A percentile compares a stretch with the other conserved stretches of the same genome.
Evolutionary conservation across 768 basidiomycete genomes (phyloP).

Genomic region (Chalciporus piperatus): DNA sequence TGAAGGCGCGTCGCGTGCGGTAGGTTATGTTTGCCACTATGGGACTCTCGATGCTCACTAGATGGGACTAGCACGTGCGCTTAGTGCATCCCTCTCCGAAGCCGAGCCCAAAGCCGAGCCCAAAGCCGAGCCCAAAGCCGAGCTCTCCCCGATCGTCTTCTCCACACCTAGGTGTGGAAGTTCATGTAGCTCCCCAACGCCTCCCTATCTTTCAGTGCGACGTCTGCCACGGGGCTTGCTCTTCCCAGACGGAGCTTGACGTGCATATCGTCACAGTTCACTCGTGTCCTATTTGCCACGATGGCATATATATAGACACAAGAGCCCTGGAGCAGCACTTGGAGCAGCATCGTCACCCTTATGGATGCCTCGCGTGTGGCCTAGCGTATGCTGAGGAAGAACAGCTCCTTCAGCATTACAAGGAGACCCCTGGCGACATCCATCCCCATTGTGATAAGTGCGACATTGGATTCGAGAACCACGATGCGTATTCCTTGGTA

Average conservation of each 20-base stretch:
- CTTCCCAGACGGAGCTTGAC: slow-evolving; percentile 27
- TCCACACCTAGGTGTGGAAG: slow-evolving; percentile 5
- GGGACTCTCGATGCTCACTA: slow-evolving; percentile 9
- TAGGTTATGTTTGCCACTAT: slow-evolving; percentile 18
- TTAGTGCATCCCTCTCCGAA: slow-evolving; percentile 13
- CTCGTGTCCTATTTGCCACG: slow-evolving; percentile 33
- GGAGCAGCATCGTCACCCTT: slow-evolving; percentile 28
- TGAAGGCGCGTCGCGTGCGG: slow-evolving; percentile 27
- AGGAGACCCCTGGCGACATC: slow-evolving; percentile 28
- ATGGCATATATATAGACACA: slow-evolving; percentile 27
- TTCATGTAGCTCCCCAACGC: background rate
- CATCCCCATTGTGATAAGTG: slow-evolving; percentile 40
- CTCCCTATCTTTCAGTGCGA: slow-evolving; percentile 16
- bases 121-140: slow-evolving; percentile 10
- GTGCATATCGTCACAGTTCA: slow-evolving; percentile 29
- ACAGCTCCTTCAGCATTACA: slow-evolving; percentile 39
- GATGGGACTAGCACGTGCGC: slow-evolving; percentile 16
- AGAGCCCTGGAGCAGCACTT: slow-evolving; percentile 28
- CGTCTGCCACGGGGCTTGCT: slow-evolving; percentile 22
- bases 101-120: slow-evolving; percentile 5
- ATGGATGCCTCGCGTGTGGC: slow-evolving; percentile 23
- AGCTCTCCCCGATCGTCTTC: slow-evolving; percentile 9
- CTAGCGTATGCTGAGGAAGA: slow-evolving; percentile 32
- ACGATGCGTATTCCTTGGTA: slow-evolving; percentile 29
- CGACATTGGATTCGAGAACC: slow-evolving; percentile 34